Conservation (phyloP, 2,329 filamentous ascomycete genomes). For the Aspergillaceae sp. region DNA sequence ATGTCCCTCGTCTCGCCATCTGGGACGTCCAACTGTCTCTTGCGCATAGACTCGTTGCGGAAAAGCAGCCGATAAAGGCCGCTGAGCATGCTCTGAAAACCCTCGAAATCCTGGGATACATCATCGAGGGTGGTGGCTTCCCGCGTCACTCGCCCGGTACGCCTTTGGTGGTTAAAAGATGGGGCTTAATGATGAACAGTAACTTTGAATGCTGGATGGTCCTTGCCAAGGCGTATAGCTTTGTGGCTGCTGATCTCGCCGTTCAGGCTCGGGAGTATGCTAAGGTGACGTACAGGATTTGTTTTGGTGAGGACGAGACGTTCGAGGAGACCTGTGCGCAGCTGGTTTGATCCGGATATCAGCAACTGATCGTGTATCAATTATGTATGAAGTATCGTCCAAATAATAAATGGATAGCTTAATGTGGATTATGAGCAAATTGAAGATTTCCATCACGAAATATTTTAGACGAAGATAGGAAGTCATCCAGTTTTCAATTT, state of each 20-base stretch:
- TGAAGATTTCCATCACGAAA: too few species aligned
- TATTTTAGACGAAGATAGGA: too few species aligned
- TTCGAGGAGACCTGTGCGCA: slow-evolving; percentile 14
- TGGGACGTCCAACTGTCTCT: slow-evolving; percentile 12
- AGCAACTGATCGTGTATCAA: too few species aligned
- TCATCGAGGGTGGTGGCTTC: slow-evolving; percentile 15
- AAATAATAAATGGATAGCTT: too few species aligned
- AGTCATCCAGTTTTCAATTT: too few species aligned
- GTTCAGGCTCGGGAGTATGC: slow-evolving; percentile 23
- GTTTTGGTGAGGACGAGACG: slow-evolving; percentile 27
- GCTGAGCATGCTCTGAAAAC: slow-evolving; percentile 13
- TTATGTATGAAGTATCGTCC: too few species aligned
- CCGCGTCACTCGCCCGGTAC: slow-evolving; percentile 1
- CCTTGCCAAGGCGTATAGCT: slow-evolving; percentile 16
- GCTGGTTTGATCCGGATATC: background rate
- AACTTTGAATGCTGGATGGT: slow-evolving; percentile 22
- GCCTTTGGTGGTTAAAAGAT: slow-evolving; percentile 13
- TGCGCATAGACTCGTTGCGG: slow-evolving; percentile 1
- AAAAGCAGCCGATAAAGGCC: slow-evolving; percentile 6
- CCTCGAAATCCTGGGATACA: slow-evolving; percentile 17
- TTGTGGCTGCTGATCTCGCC: slow-evolving; percentile 10
- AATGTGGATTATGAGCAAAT: too few species aligned
- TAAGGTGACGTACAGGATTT: slow-evolving; percentile 22
- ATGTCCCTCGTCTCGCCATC: slow-evolving; percentile 18
- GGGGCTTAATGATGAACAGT: slow-evolving; percentile 21